Base-by-base conservation (phyloP, 2,329 filamentous ascomycete genomes). In the Sordariomycetes sp. region DNA sequence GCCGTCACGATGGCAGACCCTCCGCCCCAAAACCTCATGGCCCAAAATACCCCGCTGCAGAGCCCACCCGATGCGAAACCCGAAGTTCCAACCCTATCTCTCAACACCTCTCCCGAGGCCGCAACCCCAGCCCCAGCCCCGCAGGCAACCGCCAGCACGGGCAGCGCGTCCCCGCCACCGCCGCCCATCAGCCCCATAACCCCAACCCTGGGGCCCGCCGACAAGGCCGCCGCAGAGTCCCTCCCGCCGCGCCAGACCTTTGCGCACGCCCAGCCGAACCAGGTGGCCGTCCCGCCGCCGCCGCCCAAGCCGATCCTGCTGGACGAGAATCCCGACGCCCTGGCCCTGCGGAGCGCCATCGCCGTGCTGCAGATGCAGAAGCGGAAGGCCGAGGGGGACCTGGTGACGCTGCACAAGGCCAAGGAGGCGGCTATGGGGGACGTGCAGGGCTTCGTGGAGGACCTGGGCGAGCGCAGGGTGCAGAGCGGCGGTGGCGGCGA, bases 341-440 rank as follows among this genome's bases (percentile, higher is more conserved):
- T 97, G 60, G 93, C 93, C 5, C 79, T 97, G 60, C 86, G 87
- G 63, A 89, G 88, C 28, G 89, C 92, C 53, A 90, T 97, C 60
- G 87, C 89, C 10, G 85, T 96, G 56, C 77, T 97, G 53, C 90
- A 96, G 73, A 79, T 96, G 63, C 93, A 97, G 74, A 86, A 86
- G 62, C 84, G 86, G 66, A 88, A 88, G 68, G 90, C 90, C 48
- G 76, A 85, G 55, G 80, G 82, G 53, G 92, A 97, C 72, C 85
- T 97, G 56, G 80, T 82, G 64, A 75, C 80, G 0, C 77, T 97
- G 37, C 81, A 85, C 63, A 76, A 77, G 59, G 81, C 89, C 65
- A 93, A 91, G 70, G 75, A 81, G 20, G 83, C 82, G 3, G 91
- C 90, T 6, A 72, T 90, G 1, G 77, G 78, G 8, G 79, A 93